A percentile compares a stretch with the other conserved stretches of the same genome.
These are phyloP conservation scores for Cryphonectria naterciae DNA, from an alignment of 2,329 filamentous ascomycete species.

Conservation along the genomic window DNA sequence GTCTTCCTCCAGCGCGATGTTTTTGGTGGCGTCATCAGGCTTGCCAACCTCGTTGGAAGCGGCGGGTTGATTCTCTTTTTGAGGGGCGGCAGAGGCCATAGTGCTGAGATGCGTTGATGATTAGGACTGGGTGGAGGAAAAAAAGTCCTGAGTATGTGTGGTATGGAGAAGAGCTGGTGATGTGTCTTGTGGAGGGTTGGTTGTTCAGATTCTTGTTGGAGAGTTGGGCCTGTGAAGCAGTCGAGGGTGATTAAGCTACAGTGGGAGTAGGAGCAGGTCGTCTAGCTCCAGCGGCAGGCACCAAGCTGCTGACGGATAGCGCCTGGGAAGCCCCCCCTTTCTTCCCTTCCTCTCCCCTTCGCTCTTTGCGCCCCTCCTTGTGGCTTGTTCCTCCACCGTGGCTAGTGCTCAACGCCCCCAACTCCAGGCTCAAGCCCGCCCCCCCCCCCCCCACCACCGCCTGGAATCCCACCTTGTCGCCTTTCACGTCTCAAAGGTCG, in stretches of 20 bases:
- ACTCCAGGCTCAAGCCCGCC: no score
- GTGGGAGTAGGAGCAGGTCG: background rate
- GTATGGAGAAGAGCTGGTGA: background rate
- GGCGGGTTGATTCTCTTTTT: conserved; percentile 43
- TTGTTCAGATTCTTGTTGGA: background rate
- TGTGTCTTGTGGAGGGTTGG: background rate
- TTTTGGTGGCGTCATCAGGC: conserved; percentile 59
- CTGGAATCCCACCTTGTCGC: background rate
- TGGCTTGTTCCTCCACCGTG: conserved; percentile 16
- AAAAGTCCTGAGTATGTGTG: background rate
- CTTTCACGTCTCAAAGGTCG: background rate
- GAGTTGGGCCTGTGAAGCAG: background rate
- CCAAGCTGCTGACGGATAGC: conserved; percentile 26
- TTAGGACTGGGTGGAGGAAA: background rate
- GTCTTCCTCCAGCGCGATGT: conserved; percentile 86
- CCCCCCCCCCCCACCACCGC: no score
- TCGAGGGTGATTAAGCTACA: background rate
- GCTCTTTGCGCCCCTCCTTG: conserved; percentile 14
- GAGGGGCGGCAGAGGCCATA: conserved; percentile 41
- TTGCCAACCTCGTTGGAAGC: conserved; percentile 42
- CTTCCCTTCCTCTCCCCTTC: no score
- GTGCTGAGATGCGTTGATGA: conserved; percentile 31
- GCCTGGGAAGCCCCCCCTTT: background rate
- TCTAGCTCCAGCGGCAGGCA: conserved; percentile 17
- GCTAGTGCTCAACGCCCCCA: background rate